These are phyloP conservation scores for Rubus idaeus DNA, from an alignment of 306 rosid genomes.

Conservation along the genomic window DNA sequence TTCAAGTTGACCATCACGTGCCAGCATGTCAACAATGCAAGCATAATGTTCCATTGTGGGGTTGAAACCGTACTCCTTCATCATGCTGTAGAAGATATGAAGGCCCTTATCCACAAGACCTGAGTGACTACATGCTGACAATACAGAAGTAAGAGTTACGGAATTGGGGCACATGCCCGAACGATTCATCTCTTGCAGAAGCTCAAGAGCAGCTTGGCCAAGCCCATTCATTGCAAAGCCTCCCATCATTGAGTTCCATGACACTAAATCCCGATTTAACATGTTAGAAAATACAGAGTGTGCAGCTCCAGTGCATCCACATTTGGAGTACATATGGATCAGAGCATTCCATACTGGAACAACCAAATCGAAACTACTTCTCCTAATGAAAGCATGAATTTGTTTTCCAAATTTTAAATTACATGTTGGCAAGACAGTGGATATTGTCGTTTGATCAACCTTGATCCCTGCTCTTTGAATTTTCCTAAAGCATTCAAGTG, in stretches of 20 bases:
- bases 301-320: slow-evolving; percentile 44
- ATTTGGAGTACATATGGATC: slow-evolving; percentile 41
- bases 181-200: slow-evolving; percentile 41
- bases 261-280: slow-evolving; percentile 38
- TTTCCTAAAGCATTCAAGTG: slow-evolving; percentile 37
- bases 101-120: slow-evolving; percentile 52
- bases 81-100: slow-evolving; percentile 43
- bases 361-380: slow-evolving; percentile 15
- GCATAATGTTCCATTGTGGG: slow-evolving; percentile 47
- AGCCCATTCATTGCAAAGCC: slow-evolving; percentile 51
- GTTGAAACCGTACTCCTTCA: slow-evolving; percentile 31
- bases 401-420: slow-evolving; percentile 45
- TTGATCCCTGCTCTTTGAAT: slow-evolving; percentile 38
- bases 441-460: slow-evolving; percentile 38
- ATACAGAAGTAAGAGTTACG: slow-evolving; percentile 45
- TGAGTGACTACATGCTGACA: slow-evolving; percentile 55
- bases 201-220: slow-evolving; percentile 41
- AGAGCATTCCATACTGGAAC: slow-evolving; percentile 42
- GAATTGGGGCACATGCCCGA: slow-evolving; percentile 31
- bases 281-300: slow-evolving; percentile 40
- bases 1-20: slow-evolving; percentile 43
- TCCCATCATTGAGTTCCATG: slow-evolving; percentile 53
- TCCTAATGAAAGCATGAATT: slow-evolving; percentile 38
- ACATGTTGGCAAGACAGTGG: slow-evolving; percentile 43
- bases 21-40: slow-evolving; percentile 48